Conservation (phyloP, 257 asterid species). For the Prunella vulgaris region DNA sequence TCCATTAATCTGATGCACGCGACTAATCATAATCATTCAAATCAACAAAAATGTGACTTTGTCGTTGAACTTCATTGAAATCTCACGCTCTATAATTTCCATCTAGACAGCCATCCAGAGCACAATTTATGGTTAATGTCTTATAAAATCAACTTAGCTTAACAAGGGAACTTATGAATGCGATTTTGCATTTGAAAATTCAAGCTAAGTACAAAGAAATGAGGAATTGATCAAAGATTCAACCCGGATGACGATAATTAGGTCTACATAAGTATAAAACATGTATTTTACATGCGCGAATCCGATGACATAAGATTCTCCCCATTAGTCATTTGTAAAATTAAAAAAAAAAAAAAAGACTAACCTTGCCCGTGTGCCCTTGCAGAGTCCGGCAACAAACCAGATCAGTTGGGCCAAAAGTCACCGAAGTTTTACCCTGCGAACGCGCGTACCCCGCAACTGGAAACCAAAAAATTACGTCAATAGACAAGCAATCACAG, state of each 20-base stretch:
- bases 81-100: neutral
- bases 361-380: conserved; percentile 95
- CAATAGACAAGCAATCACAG: neutral
- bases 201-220: neutral
- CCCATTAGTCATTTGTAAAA: neutral
- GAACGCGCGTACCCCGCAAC: conserved; percentile 80
- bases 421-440: conserved; percentile 79
- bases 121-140: neutral
- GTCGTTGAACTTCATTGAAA: neutral
- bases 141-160: neutral
- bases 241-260: neutral
- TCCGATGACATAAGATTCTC: neutral
- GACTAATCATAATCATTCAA: neutral
- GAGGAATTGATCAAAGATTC: neutral
- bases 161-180: neutral
- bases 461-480: conserved; percentile 19
- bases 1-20: neutral
- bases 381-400: conserved; percentile 94
- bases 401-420: conserved; percentile 93
- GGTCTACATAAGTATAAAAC: neutral
- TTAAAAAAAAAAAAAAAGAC: neutral
- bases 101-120: neutral
- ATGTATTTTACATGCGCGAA: neutral
- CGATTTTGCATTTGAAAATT: neutral
- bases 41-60: neutral